These are phyloP conservation scores for Eucommia ulmoides DNA, from an alignment of 257 asterid species.

Conservation along the genomic window DNA sequence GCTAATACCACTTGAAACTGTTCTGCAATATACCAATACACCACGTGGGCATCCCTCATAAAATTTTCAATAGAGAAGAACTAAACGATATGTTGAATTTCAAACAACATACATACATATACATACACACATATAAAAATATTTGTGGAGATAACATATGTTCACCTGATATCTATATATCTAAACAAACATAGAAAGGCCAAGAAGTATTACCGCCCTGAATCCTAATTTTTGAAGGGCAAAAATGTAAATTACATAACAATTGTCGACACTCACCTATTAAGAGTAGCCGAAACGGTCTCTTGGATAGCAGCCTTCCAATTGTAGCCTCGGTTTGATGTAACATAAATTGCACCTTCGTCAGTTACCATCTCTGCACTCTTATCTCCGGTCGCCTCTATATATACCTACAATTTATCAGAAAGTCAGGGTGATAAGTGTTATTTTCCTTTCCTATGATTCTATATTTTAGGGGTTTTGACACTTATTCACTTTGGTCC, in stretches of 20 bases:
- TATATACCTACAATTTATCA: slow-evolving; percentile 42
- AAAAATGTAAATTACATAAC: neutral
- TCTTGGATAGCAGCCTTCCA: slow-evolving; percentile 99
- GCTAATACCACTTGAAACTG: slow-evolving; percentile 98
- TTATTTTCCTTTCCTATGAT: no score
- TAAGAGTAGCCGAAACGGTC: slow-evolving; percentile 93
- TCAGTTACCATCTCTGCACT: slow-evolving; percentile 96
- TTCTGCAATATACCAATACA: slow-evolving; percentile 51
- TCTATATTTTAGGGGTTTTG: neutral
- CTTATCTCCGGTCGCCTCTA: slow-evolving; percentile 70
- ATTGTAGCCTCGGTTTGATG: slow-evolving; percentile 91
- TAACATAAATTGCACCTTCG: slow-evolving; percentile 88
- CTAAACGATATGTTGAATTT: no score
- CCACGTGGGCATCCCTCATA: neutral
- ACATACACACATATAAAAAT: no score
- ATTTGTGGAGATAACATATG: no score
- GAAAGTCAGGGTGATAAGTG: no score
- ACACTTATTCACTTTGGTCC: neutral
- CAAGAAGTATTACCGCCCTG: neutral
- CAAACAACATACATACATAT: no score
- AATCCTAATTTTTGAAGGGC: neutral
- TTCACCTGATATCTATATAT: no score
- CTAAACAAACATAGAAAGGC: neutral
- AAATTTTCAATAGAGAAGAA: no score
- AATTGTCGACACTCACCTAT: slow-evolving; percentile 42